Conservation (phyloP, 2,329 filamentous ascomycete species). For the Colletotrichum sp. region DNA sequence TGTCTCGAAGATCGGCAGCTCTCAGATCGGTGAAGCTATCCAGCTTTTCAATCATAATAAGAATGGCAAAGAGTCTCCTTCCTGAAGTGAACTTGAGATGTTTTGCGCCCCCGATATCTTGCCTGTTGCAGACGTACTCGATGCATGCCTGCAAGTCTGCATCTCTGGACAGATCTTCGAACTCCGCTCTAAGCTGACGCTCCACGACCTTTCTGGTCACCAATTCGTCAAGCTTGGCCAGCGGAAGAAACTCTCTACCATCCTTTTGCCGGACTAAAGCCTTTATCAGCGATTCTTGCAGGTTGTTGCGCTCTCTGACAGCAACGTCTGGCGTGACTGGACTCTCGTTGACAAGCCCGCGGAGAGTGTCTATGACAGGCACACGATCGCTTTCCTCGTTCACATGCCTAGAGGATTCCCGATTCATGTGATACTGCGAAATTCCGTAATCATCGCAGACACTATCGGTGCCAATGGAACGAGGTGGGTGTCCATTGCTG, state of each 20-base stretch:
- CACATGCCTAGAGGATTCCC: not conserved
- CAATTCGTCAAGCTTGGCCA: not conserved
- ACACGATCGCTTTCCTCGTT: too few relatives aligned
- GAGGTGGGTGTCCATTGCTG: not conserved
- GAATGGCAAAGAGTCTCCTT: not conserved
- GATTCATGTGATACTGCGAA: not conserved
- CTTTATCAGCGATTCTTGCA: not conserved
- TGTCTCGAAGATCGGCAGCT: not conserved
- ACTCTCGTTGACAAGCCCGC: not conserved
- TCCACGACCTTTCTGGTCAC: not conserved
- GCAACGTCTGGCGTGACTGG: too few relatives aligned
- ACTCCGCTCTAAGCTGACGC: not conserved
- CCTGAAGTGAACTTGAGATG: not conserved
- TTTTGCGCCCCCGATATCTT: not conserved
- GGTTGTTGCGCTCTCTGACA: not conserved
- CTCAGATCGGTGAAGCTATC: not conserved
- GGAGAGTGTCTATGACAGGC: not conserved
- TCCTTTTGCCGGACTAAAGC: not conserved
- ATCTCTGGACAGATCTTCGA: not conserved
- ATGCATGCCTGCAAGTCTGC: not conserved
- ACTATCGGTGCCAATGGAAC: not conserved
- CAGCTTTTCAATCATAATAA: not conserved
- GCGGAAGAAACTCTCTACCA: not conserved
- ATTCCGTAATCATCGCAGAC: not conserved
- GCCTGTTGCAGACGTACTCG: not conserved